A percentile compares a stretch with the other conserved stretches of the same genome.
phyloP scores from a whole-genome alignment of 805 yeast species.

The Wickerhamomyces canadensis region DNA sequence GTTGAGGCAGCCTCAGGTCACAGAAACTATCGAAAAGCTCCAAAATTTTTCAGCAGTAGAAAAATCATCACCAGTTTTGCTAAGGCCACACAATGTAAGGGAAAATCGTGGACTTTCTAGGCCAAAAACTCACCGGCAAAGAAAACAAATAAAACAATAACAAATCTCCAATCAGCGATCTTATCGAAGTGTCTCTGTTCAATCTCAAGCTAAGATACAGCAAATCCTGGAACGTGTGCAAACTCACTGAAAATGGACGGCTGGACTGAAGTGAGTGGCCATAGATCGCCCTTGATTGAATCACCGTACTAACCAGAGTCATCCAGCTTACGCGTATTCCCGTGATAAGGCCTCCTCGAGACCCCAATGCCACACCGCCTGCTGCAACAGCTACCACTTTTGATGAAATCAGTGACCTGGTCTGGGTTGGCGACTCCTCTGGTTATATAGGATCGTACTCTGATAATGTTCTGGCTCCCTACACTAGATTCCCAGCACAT shows the following conservation, averaged over 20 bases:
- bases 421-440: slow-evolving; percentile 77
- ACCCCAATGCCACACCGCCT: slow-evolving; percentile 10
- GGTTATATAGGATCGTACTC: slow-evolving; percentile 37
- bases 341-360: slow-evolving; percentile 20
- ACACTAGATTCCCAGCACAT: slow-evolving; percentile 54
- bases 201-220: too few relatives aligned
- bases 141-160: too few relatives aligned
- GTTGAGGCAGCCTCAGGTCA: neutral
- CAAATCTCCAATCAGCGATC: too few relatives aligned
- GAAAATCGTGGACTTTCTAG: too few relatives aligned
- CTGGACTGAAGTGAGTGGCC: slow-evolving; percentile 21
- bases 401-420: slow-evolving; percentile 66
- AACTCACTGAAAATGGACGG: slow-evolving; percentile 19
- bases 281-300: too few relatives aligned
- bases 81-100: neutral
- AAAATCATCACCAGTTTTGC: neutral
- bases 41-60: neutral
- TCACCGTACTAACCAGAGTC: too few relatives aligned
- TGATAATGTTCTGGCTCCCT: slow-evolving; percentile 46
- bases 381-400: slow-evolving; percentile 35
- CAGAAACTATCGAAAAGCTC: neutral
- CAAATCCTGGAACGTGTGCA: too few relatives aligned
- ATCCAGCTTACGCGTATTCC: slow-evolving; percentile 16
- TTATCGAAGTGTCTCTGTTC: too few relatives aligned
- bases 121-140: neutral